Evolutionary conservation across 148 eudicot species (phyloP), one percentile per base, ranked within the genome.

Genomic region (Rhododendron vialii): DNA sequence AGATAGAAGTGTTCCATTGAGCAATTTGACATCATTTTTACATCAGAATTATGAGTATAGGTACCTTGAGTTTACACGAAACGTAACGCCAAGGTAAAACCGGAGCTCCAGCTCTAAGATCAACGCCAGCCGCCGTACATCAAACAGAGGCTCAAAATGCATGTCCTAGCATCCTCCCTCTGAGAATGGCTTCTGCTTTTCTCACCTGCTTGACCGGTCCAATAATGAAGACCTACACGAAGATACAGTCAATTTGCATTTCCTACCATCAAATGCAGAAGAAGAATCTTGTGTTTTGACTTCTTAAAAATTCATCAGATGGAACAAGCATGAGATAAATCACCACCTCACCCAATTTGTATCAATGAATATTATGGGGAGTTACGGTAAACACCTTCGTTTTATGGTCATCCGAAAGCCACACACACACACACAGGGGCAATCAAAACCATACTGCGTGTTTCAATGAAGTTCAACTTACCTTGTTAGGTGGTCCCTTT

Each of bases 401-500:
- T 28, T 26, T 9, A 28, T 36, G 18, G 7, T 17, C 5, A 28
- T 36, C 78, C 35, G 7, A 9, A 74, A 75, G 3, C 30, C 78
- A 2, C 45, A 33, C 78, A 0, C 38, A 4, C 36, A 35, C 78
- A 36, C 18, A 75, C 9, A 69, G 11, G 15, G 78, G 43, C 47
- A 75, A 77, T 26, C 73, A 77, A 53, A 26, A 57, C 78, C 8
- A 4, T 14, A 10, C 20, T 75, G 43, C 41, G 28, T 84, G 59
- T 78, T 61, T 47, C 51, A 24, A 28, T 26, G 8, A 48, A 48
- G 48, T 86, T 50, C 45, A 59, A 89, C 98, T 87, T 84, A 96
- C 98, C 99, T 95, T 96, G 86, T 96, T 94, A 51, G 93, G 94
- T 48, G 99, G 98, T 61, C 99, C 99, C 88, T 93, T 96, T 6